Base-by-base conservation (phyloP, 2,329 filamentous ascomycete genomes). In the Clonostachys rhizophaga region DNA sequence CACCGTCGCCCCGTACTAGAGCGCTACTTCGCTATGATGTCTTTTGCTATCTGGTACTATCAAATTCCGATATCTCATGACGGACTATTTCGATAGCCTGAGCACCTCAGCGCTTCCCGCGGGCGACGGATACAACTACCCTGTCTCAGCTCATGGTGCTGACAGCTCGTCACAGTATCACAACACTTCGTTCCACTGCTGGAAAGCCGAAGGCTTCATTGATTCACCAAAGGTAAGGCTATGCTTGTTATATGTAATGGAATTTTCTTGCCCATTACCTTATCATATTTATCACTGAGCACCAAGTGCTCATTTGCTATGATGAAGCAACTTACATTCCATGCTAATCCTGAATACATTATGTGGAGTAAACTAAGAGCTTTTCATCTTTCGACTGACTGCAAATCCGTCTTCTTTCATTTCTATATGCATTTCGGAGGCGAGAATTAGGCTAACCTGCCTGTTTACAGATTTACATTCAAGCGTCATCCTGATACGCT, bases 371-470 rank as follows among this genome's bases (percentile, higher is more conserved):
- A 80, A 75, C 72, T 76, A 78, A 76, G 78, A 82, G 78, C 84
- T 88, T 88, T 89, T 89, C 85, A 89, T 88, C 85, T 88, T 88
- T 88, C 84, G 78, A 78, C 84, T 89, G 86, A 89, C 70, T 63
- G 64, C 60, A 61, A 64, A 57, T 57, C 58, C 55, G 54, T 48
- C 54, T 49, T 52, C 53, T 50, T 54, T 47, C 47, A 17, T 50
- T 44, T 53, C 35, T 52, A 34, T 45, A 50, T 49, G 55, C 55
- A 54, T 52, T 48, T 40, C 47, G 51, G 51, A 53, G 56, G 53
- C 54, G 52, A 49, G 50, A 46, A 37, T 20, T 40, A 35, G 33
- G 40, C 16, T 9, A 17, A 24, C 43, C 34, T 49, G 46, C 45
- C 47, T 11, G 24, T 20, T 16, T 36, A 6, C 36, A 47, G 33